A percentile compares a stretch with the other conserved stretches of the same genome.
Evolutionary conservation across 2,329 filamentous ascomycete genomes (phyloP).

Genomic region (Calcarisporium arbuscula): DNA sequence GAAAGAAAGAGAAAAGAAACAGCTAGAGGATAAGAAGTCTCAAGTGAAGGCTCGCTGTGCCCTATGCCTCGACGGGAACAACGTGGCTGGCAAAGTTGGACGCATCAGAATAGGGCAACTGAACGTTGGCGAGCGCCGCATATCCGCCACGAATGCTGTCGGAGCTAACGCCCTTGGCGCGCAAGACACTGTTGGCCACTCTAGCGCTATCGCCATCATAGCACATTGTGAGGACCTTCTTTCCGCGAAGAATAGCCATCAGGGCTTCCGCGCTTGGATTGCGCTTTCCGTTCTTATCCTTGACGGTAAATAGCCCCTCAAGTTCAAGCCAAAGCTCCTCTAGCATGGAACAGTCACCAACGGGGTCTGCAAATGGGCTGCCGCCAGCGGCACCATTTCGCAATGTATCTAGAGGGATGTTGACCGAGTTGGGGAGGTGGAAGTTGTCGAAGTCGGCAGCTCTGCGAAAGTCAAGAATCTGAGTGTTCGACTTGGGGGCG

Average conservation of each 20-base stretch:
- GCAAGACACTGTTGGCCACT: not conserved
- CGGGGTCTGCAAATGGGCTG: not conserved
- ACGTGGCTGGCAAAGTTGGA: no score
- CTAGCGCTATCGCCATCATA: not conserved
- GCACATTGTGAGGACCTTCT: not conserved
- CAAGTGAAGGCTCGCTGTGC: no score
- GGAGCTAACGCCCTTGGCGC: not conserved
- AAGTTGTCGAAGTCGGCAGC: slow-evolving; percentile 33
- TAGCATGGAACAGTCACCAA: no score
- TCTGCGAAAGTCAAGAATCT: slow-evolving; percentile 38
- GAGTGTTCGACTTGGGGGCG: slow-evolving; percentile 20
- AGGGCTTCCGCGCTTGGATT: not conserved
- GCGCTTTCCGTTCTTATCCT: no score
- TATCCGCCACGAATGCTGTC: not conserved
- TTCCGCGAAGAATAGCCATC: not conserved
- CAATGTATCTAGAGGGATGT: slow-evolving; percentile 32
- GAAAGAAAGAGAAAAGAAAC: no score
- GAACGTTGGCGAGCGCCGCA: no score
- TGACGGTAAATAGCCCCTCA: not conserved
- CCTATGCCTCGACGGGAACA: no score
- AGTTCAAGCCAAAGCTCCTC: not conserved
- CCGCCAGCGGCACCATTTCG: no score
- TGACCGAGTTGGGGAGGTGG: slow-evolving; percentile 39
- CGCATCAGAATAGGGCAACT: no score
- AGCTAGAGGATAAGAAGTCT: no score